A percentile compares a stretch with the other conserved stretches of the same genome.
Conservation (phyloP, 495 filamentous ascomycete genomes). For the Aspergillus coremiiformis region DNA sequence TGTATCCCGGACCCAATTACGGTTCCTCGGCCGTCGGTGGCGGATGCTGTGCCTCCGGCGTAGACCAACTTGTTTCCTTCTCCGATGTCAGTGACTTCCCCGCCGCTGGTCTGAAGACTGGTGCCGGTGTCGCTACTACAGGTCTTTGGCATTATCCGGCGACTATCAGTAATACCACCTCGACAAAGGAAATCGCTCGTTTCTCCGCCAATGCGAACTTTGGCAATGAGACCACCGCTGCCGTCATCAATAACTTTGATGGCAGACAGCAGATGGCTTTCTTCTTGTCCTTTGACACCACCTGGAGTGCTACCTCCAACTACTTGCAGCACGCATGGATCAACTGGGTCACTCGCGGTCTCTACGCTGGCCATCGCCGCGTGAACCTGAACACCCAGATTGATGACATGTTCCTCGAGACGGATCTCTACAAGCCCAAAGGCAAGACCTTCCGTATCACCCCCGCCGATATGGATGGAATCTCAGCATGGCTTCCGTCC, state of each 20-base stretch:
- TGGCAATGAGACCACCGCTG: conserved; percentile 36
- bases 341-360: conserved; percentile 51
- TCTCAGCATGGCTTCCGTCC: conserved; percentile 41
- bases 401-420: conserved; percentile 55
- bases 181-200: conserved; percentile 45
- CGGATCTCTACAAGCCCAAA: conserved; percentile 45
- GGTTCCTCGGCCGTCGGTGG: conserved; percentile 32
- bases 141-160: conserved; percentile 55
- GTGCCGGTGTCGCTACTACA: conserved; percentile 44
- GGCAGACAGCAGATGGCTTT: conserved; percentile 57
- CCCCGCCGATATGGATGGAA: conserved; percentile 40
- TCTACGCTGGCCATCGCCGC: conserved; percentile 49
- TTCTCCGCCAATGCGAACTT: conserved; percentile 37
- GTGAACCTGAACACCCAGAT: conserved; percentile 55
- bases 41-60: conserved; percentile 43
- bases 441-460: conserved; percentile 44
- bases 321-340: conserved; percentile 59
- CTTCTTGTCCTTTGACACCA: conserved; percentile 48
- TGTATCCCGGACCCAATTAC: conserved; percentile 45
- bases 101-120: conserved; percentile 42
- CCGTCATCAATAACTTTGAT: conserved; percentile 52
- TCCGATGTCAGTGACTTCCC: conserved; percentile 42
- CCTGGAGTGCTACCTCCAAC: conserved; percentile 49
- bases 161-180: conserved; percentile 43
- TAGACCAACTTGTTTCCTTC: conserved; percentile 47